Base-by-base conservation (phyloP, 2,329 filamentous ascomycete genomes). In the Myriosclerotinia curreyana region DNA sequence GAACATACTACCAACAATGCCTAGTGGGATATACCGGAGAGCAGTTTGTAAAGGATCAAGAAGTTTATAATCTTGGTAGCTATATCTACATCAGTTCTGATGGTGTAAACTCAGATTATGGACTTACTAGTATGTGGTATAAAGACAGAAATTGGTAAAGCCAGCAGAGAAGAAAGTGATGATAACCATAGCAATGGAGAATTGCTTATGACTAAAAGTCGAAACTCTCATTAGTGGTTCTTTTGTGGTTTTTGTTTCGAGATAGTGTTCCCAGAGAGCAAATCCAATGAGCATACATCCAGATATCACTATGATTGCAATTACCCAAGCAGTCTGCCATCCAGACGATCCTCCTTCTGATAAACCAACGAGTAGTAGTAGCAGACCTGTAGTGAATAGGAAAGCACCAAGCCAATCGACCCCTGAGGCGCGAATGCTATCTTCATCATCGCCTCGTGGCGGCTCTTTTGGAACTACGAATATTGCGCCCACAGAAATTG, bases 261-360 rank as follows among this genome's bases (percentile, higher is more conserved):
- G 80, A 66, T 82, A 22, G 86, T 28, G 0, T 38, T 69, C 63
- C 68, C 68, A 72, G 11, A 62, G 40, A 36, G 66, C 20, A 22
- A 72, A 72, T 0, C 40, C 28, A 0, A 42, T 52, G 1, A 71
- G 52, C 36, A 82, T 80, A 69, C 90, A 88, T 1, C 78, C 74
- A 4, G 74, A 77, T 4, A 90, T 76, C 17, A 89, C 76, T 6
- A 86, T 66, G 12, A 88, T 20, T 0, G 86, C 82, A 5, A 86
- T 75, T 3, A 84, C 82, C 82, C 85, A 90, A 0, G 86, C 80
- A 0, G 82, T 84, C 9, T 75, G 73, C 88, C 88, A 91, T 6
- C 88, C 87, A 1, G 86, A 83, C 0, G 88, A 83, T 68, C 89
- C 89, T 25, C 87, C 88, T 71, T 90, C 83, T 0, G 87, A 88